Conservation (phyloP, 805 yeast genomes). For the Yarrowia sp. region DNA sequence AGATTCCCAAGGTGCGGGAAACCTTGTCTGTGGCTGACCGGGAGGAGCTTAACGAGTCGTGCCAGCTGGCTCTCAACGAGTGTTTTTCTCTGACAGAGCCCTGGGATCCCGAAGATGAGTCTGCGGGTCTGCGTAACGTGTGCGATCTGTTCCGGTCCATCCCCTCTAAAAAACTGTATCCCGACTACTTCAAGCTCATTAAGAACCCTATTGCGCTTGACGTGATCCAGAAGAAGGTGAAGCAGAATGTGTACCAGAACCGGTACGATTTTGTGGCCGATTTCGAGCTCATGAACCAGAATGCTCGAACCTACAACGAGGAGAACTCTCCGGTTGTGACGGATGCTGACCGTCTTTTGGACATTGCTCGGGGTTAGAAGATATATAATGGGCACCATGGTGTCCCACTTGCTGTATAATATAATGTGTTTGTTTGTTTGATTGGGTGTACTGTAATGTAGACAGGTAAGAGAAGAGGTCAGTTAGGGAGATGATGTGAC, state of each 20-base stretch:
- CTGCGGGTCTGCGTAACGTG: not conserved
- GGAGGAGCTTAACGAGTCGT: conserved; percentile 23
- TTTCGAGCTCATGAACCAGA: conserved; percentile 54
- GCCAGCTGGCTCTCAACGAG: conserved; percentile 27
- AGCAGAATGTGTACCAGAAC: conserved; percentile 38
- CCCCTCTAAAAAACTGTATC: conserved; percentile 72
- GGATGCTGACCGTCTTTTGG: conserved; percentile 45
- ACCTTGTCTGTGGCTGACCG: conserved; percentile 16
- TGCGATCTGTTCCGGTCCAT: conserved; percentile 51
- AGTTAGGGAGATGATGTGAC: no score
- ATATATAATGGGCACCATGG: not conserved
- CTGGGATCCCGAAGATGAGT: conserved; percentile 28
- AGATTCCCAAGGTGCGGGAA: conserved; percentile 27
- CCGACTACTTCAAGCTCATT: conserved; percentile 76
- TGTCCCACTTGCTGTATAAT: not conserved
- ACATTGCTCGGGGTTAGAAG: conserved; percentile 20
- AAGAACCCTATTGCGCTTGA: conserved; percentile 57
- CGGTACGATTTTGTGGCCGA: conserved; percentile 51
- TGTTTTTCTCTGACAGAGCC: conserved; percentile 27
- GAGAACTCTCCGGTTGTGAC: conserved; percentile 61
- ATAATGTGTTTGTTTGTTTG: not conserved
- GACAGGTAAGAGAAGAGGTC: no score
- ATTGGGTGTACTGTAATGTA: no score
- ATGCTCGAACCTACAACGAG: conserved; percentile 67
- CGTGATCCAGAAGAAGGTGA: conserved; percentile 49